These are phyloP conservation scores for Colletotrichum noveboracense DNA, from an alignment of 2,329 filamentous ascomycete genomes.

Conservation along the genomic window DNA sequence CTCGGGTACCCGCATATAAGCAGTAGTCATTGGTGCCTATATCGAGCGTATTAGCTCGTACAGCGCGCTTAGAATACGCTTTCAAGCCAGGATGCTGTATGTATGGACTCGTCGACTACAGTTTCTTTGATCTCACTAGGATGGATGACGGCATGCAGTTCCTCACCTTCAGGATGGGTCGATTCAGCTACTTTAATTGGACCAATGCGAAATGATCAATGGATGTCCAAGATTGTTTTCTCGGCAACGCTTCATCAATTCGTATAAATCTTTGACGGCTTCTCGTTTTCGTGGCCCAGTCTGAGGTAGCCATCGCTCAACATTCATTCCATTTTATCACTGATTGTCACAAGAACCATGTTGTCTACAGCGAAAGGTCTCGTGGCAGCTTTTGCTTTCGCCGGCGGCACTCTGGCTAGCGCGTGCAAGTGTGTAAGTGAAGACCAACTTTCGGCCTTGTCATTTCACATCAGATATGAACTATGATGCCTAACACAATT, in stretches of 20 bases:
- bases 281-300: neutral
- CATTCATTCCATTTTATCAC: neutral
- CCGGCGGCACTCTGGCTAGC: neutral
- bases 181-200: neutral
- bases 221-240: neutral
- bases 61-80: neutral
- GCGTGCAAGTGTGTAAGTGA: neutral
- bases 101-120: neutral
- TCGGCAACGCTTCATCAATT: accelerated
- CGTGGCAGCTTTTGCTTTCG: neutral
- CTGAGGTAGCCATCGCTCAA: neutral
- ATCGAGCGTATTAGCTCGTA: neutral
- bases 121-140: neutral
- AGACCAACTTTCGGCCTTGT: neutral
- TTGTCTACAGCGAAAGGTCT: neutral
- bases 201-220: neutral
- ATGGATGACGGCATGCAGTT: neutral
- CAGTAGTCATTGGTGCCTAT: neutral
- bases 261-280: neutral
- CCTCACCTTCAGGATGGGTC: neutral
- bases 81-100: neutral
- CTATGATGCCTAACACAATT: neutral
- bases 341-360: neutral
- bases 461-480: neutral
- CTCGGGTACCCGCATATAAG: neutral